phyloP scores from a whole-genome alignment of 208 protist genomes.

The Leishmania major region DNA sequence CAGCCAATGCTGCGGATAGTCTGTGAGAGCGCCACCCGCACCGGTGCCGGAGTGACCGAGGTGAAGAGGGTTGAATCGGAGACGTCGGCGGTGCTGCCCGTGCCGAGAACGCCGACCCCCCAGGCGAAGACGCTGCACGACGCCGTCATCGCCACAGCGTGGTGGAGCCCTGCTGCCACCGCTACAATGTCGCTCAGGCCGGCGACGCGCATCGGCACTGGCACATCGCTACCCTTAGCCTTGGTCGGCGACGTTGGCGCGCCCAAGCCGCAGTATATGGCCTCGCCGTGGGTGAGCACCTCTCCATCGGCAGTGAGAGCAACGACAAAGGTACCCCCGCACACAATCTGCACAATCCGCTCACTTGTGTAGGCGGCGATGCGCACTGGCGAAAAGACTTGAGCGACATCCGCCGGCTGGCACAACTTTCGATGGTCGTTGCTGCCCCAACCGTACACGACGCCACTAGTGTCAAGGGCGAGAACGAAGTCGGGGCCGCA shows the following conservation, averaged over 20 bases:
- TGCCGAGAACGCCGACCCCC: slow-evolving; percentile 58
- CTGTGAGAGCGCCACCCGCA: slow-evolving; percentile 52
- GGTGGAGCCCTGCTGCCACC: slow-evolving; percentile 59
- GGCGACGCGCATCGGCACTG: slow-evolving; percentile 29
- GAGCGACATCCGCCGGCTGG: slow-evolving; percentile 8
- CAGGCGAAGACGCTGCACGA: slow-evolving; percentile 65
- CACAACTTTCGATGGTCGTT: slow-evolving; percentile 45
- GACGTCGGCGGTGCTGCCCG: slow-evolving; percentile 20
- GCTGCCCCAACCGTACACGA: slow-evolving; percentile 74
- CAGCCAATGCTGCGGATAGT: slow-evolving; percentile 62
- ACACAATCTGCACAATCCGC: slow-evolving; percentile 68
- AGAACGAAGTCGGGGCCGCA: slow-evolving; percentile 75
- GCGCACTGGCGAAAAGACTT: slow-evolving; percentile 44
- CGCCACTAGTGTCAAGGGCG: slow-evolving; percentile 39
- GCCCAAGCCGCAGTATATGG: slow-evolving; percentile 54
- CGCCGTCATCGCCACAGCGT: slow-evolving; percentile 67
- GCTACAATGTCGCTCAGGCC: slow-evolving; percentile 39
- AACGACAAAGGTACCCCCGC: slow-evolving; percentile 70
- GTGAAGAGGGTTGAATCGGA: background rate
- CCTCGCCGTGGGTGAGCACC: slow-evolving; percentile 66
- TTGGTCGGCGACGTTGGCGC: background rate
- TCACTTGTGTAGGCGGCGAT: slow-evolving; percentile 35
- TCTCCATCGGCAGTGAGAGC: slow-evolving; percentile 56
- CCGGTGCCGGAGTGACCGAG: slow-evolving; percentile 31
- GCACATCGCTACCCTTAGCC: slow-evolving; percentile 1